Evolutionary conservation across 352 stramenopile species (phyloP).

Genomic region (Phytopythium mirpurense): DNA sequence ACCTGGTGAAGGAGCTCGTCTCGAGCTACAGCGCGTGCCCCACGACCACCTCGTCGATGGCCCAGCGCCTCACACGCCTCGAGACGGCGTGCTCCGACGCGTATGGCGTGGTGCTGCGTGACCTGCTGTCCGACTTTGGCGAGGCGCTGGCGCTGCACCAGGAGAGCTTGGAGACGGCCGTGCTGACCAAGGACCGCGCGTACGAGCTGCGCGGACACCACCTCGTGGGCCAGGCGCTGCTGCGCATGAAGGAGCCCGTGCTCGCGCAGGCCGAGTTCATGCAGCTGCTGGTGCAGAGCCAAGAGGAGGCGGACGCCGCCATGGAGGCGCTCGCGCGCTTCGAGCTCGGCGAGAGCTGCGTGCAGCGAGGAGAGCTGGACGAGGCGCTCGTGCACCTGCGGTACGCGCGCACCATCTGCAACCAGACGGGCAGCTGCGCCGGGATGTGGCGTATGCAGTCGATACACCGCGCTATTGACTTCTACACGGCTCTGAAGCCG

Average conservation of each 20-base stretch:
- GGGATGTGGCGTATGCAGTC: conserved; percentile 32
- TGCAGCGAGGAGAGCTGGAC: conserved; percentile 30
- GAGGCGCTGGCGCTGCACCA: conserved; percentile 44
- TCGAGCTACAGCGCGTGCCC: conserved; percentile 5
- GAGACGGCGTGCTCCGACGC: conserved; percentile 44
- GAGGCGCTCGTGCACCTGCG: conserved; percentile 34
- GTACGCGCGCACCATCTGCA: conserved; percentile 32
- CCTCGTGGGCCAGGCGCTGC: conserved; percentile 27
- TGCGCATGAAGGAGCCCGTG: conserved; percentile 30
- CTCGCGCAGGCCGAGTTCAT: conserved; percentile 34
- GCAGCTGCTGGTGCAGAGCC: conserved; percentile 32
- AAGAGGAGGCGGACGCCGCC: conserved; percentile 22
- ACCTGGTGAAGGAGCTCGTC: conserved; percentile 31
- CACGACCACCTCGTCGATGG: background rate
- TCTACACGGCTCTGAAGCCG: conserved; percentile 37
- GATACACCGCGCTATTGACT: conserved; percentile 45
- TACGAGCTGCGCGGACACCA: conserved; percentile 43
- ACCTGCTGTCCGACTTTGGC: conserved; percentile 24
- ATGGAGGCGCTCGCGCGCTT: conserved; percentile 48
- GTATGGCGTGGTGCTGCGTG: conserved; percentile 28
- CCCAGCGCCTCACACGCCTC: conserved; percentile 16
- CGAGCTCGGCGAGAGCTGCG: conserved; percentile 38
- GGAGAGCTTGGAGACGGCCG: conserved; percentile 32
- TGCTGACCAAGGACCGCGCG: conserved; percentile 25
- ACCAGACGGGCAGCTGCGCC: conserved; percentile 34